Percentiles rank a stretch among this genome's conserved stretches.
Evolutionary conservation across 2,329 filamentous ascomycete genomes (phyloP).

Genomic region (Botryotinia calthae): DNA sequence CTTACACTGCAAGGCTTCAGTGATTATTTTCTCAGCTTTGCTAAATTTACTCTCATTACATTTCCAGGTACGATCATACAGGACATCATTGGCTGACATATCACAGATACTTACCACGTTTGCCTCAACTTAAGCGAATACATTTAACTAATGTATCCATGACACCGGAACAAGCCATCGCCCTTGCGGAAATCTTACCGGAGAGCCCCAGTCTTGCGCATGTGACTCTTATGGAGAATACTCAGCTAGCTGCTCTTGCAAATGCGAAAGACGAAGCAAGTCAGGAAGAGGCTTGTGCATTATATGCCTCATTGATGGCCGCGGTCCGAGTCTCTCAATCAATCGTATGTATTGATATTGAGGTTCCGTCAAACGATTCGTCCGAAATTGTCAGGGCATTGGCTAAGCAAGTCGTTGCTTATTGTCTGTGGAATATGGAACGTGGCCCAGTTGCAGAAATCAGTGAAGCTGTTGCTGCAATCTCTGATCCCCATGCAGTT

Average conservation of each 20-base stretch:
- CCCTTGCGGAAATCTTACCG: constrained; percentile 83
- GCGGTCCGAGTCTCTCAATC: constrained; percentile 80
- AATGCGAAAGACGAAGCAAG: constrained; percentile 72
- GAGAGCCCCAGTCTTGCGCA: constrained; percentile 81
- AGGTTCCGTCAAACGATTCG: constrained; percentile 77
- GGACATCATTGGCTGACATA: constrained; percentile 14
- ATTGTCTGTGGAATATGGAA: constrained; percentile 90
- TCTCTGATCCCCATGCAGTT: constrained; percentile 41
- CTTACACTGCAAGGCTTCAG: background rate
- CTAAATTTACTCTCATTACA: background rate
- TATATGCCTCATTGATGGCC: constrained; percentile 88
- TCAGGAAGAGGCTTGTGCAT: constrained; percentile 89
- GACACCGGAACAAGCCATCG: constrained; percentile 83
- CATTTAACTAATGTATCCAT: constrained; percentile 84
- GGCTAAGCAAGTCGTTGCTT: constrained; percentile 91
- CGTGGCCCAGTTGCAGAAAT: constrained; percentile 66
- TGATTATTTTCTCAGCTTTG: constrained; percentile 13
- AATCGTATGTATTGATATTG: constrained; percentile 87
- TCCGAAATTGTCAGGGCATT: constrained; percentile 89
- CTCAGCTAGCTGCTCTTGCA: constrained; percentile 66
- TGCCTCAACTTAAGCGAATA: constrained; percentile 75
- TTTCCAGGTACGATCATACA: background rate
- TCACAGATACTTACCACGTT: constrained; percentile 69
- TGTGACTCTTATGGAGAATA: constrained; percentile 82
- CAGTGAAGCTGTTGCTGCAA: constrained; percentile 42